These are phyloP conservation scores for Pseudonitzschia pungens DNA, from an alignment of 108 stramenopile genomes.

Conservation along the genomic window DNA sequence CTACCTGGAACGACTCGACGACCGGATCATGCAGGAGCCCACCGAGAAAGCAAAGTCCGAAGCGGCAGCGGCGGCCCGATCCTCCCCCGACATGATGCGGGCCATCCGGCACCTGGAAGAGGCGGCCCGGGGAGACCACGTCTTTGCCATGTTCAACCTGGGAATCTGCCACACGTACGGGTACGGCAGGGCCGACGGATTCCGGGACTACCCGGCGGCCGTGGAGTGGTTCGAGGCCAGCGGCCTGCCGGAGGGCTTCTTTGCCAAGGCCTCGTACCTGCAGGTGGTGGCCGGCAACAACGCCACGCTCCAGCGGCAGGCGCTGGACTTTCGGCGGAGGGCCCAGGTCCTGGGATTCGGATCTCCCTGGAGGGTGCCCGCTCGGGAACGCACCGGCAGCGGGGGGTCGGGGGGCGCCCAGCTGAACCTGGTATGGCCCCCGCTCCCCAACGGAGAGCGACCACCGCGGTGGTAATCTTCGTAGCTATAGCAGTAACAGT, in stretches of 20 bases:
- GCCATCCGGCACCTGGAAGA: slow-evolving; percentile 13
- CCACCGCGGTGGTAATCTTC: slow-evolving; percentile 13
- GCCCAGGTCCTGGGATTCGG: slow-evolving; percentile 9
- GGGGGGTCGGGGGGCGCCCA: slow-evolving; percentile 13
- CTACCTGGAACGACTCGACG: not conserved
- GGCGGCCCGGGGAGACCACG: slow-evolving; percentile 12
- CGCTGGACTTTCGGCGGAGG: not conserved
- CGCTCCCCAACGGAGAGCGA: not conserved
- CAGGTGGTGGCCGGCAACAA: not conserved
- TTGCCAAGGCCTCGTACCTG: not conserved
- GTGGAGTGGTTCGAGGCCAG: slow-evolving; percentile 17
- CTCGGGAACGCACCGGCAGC: slow-evolving; percentile 16
- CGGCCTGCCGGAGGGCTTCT: slow-evolving; percentile 17
- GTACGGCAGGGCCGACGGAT: not conserved
- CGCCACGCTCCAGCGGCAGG: too few species aligned
- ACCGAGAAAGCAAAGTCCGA: not conserved
- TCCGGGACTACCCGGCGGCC: not conserved
- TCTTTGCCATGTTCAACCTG: slow-evolving; percentile 24
- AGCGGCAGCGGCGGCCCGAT: not conserved
- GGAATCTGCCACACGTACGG: slow-evolving; percentile 16
- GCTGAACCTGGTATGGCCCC: slow-evolving; percentile 19
- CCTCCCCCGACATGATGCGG: not conserved
- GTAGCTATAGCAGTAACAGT: too few species aligned
- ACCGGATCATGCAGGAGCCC: not conserved
- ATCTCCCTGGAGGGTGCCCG: slow-evolving; percentile 4